Percentiles rank a stretch among this genome's conserved stretches.
Conservation (phyloP, 306 rosid species). For the Rubus parviflorus region DNA sequence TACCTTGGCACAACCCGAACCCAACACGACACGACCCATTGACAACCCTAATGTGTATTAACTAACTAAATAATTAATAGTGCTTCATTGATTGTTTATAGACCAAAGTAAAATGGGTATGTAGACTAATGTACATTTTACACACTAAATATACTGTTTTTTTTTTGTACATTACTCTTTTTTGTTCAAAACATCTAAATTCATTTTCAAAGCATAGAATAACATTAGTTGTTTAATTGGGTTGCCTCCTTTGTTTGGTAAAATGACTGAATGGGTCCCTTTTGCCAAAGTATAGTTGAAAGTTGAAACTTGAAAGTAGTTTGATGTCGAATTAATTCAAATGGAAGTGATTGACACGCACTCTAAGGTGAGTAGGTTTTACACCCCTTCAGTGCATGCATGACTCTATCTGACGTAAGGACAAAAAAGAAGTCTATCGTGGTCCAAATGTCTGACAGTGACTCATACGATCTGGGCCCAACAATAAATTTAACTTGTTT, state of each 20-base stretch:
- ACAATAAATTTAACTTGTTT: too few relatives aligned
- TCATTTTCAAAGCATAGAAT: not conserved
- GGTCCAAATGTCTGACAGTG: not conserved
- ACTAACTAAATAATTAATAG: not conserved
- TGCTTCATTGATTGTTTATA: too few relatives aligned
- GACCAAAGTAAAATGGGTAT: too few relatives aligned
- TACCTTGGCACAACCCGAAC: too few relatives aligned
- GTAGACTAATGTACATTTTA: not conserved
- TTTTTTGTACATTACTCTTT: not conserved
- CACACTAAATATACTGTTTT: too few relatives aligned
- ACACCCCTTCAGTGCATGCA: not conserved
- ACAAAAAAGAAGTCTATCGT: not conserved
- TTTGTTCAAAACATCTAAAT: not conserved
- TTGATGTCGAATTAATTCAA: not conserved
- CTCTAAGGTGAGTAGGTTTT: not conserved
- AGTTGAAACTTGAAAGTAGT: not conserved
- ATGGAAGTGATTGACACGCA: not conserved
- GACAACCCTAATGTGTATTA: too few relatives aligned
- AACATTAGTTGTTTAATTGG: not conserved
- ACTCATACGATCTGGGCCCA: not conserved
- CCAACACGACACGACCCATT: too few relatives aligned
- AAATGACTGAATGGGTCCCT: not conserved
- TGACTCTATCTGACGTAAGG: constrained; percentile 3
- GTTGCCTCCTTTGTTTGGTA: not conserved
- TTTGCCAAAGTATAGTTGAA: not conserved